Conservation (phyloP, 1,284 basidiomycete species). For the Pterula multifida region DNA sequence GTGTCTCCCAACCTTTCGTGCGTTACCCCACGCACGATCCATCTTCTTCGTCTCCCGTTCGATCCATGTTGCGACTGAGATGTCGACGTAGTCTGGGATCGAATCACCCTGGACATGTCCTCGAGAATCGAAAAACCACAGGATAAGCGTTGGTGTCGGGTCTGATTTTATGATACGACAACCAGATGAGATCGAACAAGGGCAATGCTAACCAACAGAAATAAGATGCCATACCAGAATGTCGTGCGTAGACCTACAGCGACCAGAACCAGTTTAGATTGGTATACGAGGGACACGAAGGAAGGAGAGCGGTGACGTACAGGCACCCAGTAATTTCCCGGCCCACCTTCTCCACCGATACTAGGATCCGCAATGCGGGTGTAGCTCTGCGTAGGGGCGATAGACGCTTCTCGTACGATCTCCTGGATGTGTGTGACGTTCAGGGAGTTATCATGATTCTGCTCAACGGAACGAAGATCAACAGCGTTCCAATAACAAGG, state of each 20-base stretch:
- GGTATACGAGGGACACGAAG: constrained; percentile 14
- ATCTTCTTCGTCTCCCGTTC: constrained; percentile 34
- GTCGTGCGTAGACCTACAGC: too few relatives aligned
- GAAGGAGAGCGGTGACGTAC: constrained; percentile 21
- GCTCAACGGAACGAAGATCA: constrained; percentile 4
- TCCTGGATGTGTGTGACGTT: constrained; percentile 57
- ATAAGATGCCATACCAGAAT: too few relatives aligned
- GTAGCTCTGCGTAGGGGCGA: constrained; percentile 44
- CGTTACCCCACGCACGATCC: constrained; percentile 46
- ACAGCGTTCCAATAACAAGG: background rate
- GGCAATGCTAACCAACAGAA: too few relatives aligned
- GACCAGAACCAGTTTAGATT: constrained; percentile 14
- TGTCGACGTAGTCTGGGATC: constrained; percentile 59
- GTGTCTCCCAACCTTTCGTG: constrained; percentile 33
- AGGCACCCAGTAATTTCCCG: constrained; percentile 64
- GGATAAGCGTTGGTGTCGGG: constrained; percentile 33
- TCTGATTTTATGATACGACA: constrained; percentile 22
- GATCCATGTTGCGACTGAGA: constrained; percentile 49
- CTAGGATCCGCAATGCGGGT: constrained; percentile 44
- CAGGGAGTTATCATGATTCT: constrained; percentile 61
- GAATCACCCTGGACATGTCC: constrained; percentile 30
- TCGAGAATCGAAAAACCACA: constrained; percentile 68
- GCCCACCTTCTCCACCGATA: constrained; percentile 48
- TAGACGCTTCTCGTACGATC: constrained; percentile 38
- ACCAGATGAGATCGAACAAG: background rate